These are phyloP conservation scores for Mercurialis annua DNA, from an alignment of 345 rosid species.

Conservation along the genomic window DNA sequence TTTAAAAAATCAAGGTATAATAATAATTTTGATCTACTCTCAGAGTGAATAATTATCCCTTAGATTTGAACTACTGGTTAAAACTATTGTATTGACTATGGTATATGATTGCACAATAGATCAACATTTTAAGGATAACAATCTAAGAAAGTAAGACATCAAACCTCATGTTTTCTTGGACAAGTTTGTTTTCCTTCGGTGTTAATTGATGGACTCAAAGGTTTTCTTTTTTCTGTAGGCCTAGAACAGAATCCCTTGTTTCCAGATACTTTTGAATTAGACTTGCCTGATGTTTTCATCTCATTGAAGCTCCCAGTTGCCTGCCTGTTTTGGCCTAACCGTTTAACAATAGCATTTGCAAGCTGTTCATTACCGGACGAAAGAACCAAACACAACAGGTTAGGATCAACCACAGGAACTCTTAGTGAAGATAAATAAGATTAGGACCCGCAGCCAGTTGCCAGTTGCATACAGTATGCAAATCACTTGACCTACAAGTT, in stretches of 20 bases:
- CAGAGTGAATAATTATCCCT: too few relatives aligned
- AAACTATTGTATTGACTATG: background rate
- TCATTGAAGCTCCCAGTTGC: background rate
- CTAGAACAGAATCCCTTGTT: slow-evolving; percentile 9
- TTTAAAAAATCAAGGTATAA: too few relatives aligned
- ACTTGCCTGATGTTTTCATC: background rate
- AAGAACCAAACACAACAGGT: slow-evolving; percentile 11
- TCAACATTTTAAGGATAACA: background rate
- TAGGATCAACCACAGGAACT: background rate
- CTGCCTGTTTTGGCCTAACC: slow-evolving; percentile 2
- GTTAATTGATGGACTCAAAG: slow-evolving; percentile 16
- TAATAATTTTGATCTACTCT: too few relatives aligned
- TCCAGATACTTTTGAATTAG: slow-evolving; percentile 7
- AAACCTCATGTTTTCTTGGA: slow-evolving; percentile 27
- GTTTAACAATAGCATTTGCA: background rate
- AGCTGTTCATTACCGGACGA: slow-evolving; percentile 9
- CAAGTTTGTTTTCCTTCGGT: slow-evolving; percentile 20
- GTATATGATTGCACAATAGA: background rate
- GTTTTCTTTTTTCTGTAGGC: slow-evolving; percentile 16
- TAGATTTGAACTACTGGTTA: too few relatives aligned
- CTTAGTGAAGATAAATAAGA: background rate
- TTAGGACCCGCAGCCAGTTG: background rate
- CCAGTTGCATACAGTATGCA: background rate
- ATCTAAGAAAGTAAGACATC: background rate
- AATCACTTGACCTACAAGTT: slow-evolving; percentile 1